Base-by-base conservation (phyloP, 2,329 filamentous ascomycete genomes). In the Fusarium pininemorale region DNA sequence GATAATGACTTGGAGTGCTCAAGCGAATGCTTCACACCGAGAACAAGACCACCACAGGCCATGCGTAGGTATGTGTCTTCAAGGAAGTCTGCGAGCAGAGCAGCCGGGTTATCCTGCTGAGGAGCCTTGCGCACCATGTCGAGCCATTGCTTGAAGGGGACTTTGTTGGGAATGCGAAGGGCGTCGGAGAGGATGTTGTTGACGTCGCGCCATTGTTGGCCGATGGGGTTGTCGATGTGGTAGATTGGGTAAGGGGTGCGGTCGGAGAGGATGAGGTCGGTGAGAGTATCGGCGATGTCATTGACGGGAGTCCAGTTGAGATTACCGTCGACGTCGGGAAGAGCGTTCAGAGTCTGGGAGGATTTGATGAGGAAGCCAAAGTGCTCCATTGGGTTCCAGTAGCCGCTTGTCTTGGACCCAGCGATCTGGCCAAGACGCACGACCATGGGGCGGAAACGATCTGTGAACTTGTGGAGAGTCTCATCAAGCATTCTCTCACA, bases 351-450 rank as follows among this genome's bases (percentile, higher is more conserved):
- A 3, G 74, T 76, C 51, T 76, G 74, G 0, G 74, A 76, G 0
- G 74, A 76, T 22, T 76, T 76, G n/a, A 76, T 64, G 3, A 76
- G 47, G n/a, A 76, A 76, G 2, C 74, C 74, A 11, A 76, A 76
- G 28, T 76, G 74, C 20, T 76, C 74, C 74, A 76, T 76, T 0
- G 74, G 74, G 59, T 76, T 76, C 74, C 74, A 76, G 38, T 76
- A 76, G 0, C 74, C 74, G 16, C 74, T 76, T 0, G 74, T 76
- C 44, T 75, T 76, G 4, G 74, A 76, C 3, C 74, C 74, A 14
- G 74, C 74, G 5, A 76, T 76, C 44, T 76, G 74, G 6, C 74
- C 74, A 4, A 76, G 72, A 26, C 74, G 69, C 7, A 76, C 74
- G 3, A 70, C 65, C 74, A 76, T 76, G 1, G 72, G 64, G 10